Percentiles rank a stretch among this genome's conserved stretches.
Evolutionary conservation across 164 flowering plant genomes (phyloP).

Genomic region (Warburgia ugandensis): DNA sequence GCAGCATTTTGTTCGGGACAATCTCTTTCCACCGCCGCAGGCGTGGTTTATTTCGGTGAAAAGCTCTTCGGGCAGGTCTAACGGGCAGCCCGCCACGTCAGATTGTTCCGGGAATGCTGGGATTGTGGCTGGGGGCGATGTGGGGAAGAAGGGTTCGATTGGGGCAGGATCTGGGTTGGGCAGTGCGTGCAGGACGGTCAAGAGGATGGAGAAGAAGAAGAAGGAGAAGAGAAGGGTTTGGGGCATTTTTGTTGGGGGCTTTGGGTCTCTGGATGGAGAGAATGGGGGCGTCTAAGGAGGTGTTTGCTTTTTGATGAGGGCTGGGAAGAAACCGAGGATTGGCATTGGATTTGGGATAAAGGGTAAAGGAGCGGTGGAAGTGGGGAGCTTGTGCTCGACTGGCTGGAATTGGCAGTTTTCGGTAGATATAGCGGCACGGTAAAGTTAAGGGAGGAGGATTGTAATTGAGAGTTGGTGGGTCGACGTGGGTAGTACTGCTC

Average conservation of each 20-base stretch:
- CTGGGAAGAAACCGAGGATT: background rate
- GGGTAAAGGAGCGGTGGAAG: background rate
- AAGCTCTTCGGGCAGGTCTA: conserved; percentile 59
- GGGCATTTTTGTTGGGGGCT: background rate
- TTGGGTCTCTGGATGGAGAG: background rate
- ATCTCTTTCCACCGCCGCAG: conserved; percentile 30
- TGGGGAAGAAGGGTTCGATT: conserved; percentile 22
- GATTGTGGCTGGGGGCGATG: conserved; percentile 42
- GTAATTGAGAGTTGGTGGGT: no score
- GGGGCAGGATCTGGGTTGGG: conserved; percentile 12
- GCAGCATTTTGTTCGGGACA: conserved; percentile 55
- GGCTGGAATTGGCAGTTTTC: background rate
- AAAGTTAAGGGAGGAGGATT: background rate
- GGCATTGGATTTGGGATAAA: background rate
- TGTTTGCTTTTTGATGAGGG: background rate
- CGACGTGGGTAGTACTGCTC: no score
- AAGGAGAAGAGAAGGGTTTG: background rate
- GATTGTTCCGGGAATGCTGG: conserved; percentile 95
- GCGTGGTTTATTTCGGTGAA: conserved; percentile 41
- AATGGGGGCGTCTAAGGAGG: background rate
- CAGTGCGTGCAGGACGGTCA: background rate
- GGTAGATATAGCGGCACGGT: background rate
- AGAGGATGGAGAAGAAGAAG: background rate
- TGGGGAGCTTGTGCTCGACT: background rate
- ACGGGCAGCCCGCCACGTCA: conserved; percentile 46